A percentile compares a stretch with the other conserved stretches of the same genome.
Conservation (phyloP, 805 yeast genomes). For the Torulaspora gathmanii region DNA sequence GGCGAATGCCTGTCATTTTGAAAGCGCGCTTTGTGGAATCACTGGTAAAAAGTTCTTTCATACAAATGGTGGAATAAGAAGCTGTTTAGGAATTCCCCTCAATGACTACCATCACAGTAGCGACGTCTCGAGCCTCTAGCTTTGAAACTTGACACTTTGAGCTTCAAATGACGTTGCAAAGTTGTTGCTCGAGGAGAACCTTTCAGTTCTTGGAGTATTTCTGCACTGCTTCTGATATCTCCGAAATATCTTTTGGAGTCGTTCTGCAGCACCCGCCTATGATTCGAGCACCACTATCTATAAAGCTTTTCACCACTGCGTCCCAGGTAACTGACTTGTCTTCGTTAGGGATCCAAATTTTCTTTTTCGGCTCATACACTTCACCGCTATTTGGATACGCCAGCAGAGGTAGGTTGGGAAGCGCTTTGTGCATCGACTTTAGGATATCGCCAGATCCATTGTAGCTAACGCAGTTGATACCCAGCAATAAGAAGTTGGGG, state of each 20-base stretch:
- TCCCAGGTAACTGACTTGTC: constrained; percentile 35
- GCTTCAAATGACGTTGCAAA: not conserved
- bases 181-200: not conserved
- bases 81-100: not conserved
- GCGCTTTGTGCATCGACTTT: constrained; percentile 15
- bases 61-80: not conserved
- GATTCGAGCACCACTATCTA: constrained; percentile 41
- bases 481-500: constrained; percentile 45
- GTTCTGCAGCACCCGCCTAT: constrained; percentile 80
- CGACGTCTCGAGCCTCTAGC: not conserved
- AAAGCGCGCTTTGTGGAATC: not conserved
- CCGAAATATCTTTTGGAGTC: constrained; percentile 43
- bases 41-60: not conserved
- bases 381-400: constrained; percentile 80
- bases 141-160: too few relatives aligned
- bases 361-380: constrained; percentile 47
- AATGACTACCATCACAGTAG: not conserved
- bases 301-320: constrained; percentile 40
- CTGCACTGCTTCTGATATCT: constrained; percentile 17
- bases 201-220: not conserved
- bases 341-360: constrained; percentile 39
- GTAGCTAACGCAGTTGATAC: constrained; percentile 65
- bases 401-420: constrained; percentile 40
- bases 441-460: constrained; percentile 42
- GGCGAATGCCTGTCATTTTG: too few relatives aligned